phyloP scores from a whole-genome alignment of 179 eudicot genomes.

The Actinidia polygama region DNA sequence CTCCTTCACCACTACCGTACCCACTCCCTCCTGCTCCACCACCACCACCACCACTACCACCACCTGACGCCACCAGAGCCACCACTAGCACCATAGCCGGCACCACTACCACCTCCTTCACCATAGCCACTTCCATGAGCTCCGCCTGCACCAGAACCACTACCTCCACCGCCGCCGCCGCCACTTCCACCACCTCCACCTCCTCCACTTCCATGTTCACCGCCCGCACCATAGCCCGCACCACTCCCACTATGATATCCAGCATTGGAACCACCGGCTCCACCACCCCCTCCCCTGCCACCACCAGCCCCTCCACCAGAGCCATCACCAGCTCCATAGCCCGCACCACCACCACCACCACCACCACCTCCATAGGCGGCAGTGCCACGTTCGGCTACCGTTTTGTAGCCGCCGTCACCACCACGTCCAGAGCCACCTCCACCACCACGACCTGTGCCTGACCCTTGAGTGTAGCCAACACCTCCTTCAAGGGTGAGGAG shows the following conservation, averaged over 20 bases:
- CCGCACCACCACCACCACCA: slow-evolving; percentile 11
- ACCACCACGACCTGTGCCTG: not conserved
- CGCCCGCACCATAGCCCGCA: slow-evolving; percentile 27
- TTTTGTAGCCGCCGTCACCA: not conserved
- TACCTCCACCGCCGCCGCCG: slow-evolving; percentile 4
- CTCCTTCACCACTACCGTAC: slow-evolving; percentile 24
- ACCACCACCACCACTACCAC: slow-evolving; percentile 22
- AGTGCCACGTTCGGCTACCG: not conserved
- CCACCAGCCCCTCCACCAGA: slow-evolving; percentile 20
- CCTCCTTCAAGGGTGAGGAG: slow-evolving; percentile 31
- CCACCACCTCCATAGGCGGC: slow-evolving; percentile 22
- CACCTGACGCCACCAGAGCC: slow-evolving; percentile 23
- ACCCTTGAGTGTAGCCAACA: slow-evolving; percentile 4
- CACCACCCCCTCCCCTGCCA: slow-evolving; percentile 33
- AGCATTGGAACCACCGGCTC: slow-evolving; percentile 16
- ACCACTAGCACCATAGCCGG: slow-evolving; percentile 24
- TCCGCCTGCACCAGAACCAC: slow-evolving; percentile 19
- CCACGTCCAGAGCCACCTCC: slow-evolving; percentile 1
- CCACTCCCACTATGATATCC: slow-evolving; percentile 30
- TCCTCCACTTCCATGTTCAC: slow-evolving; percentile 14
- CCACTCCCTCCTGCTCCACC: slow-evolving; percentile 26
- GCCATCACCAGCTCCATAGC: slow-evolving; percentile 22
- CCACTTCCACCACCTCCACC: slow-evolving; percentile 29
- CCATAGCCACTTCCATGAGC: slow-evolving; percentile 34
- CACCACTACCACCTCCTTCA: slow-evolving; percentile 28